A percentile compares a stretch with the other conserved stretches of the same genome.
These are phyloP conservation scores for Carallia brachiata DNA, from an alignment of 345 rosid genomes.

Conservation along the genomic window DNA sequence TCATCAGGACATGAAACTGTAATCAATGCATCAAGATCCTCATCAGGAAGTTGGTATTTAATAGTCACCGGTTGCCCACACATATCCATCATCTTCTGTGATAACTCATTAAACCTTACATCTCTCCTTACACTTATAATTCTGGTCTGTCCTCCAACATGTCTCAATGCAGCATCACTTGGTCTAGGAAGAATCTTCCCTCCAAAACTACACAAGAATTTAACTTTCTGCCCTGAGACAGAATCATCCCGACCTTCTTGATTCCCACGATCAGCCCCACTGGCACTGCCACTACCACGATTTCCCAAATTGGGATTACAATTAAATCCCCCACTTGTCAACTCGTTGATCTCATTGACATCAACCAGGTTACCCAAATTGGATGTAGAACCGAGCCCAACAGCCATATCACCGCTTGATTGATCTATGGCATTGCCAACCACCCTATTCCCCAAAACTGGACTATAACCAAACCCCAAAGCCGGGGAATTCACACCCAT, in stretches of 20 bases:
- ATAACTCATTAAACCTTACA: conserved; percentile 46
- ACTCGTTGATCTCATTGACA: conserved; percentile 30
- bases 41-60: conserved; percentile 79
- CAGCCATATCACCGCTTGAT: conserved; percentile 30
- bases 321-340: conserved; percentile 8
- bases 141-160: conserved; percentile 75
- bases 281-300: conserved; percentile 36
- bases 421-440: conserved; percentile 50
- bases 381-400: conserved; percentile 30
- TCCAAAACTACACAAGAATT: conserved; percentile 71
- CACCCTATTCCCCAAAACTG: conserved; percentile 39
- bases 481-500: conserved; percentile 32
- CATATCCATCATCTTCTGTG: conserved; percentile 51
- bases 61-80: conserved; percentile 56
- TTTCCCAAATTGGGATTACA: conserved; percentile 25
- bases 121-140: conserved; percentile 56
- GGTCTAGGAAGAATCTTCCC: conserved; percentile 83
- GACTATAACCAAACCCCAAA: conserved; percentile 35
- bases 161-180: conserved; percentile 68
- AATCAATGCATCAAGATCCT: conserved; percentile 81
- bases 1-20: conserved; percentile 74
- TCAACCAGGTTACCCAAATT: conserved; percentile 32
- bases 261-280: conserved; percentile 39
- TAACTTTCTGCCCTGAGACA: conserved; percentile 52
- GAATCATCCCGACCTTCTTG: conserved; percentile 64